phyloP scores from a whole-genome alignment of 345 rosid species.

The Limnanthes douglasii region DNA sequence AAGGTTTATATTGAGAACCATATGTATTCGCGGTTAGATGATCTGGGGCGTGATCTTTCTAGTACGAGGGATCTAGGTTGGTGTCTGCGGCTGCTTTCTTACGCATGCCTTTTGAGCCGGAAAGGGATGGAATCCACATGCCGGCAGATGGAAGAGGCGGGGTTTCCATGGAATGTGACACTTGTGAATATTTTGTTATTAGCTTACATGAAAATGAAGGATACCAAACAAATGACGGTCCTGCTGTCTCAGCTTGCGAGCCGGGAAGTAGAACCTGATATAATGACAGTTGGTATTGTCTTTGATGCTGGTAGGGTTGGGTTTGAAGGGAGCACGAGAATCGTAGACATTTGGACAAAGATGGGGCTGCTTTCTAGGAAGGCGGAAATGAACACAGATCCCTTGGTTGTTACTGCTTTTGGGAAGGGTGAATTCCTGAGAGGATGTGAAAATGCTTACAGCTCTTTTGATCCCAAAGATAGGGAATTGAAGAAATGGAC shows the following conservation, averaged over 20 bases:
- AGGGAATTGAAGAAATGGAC: conserved; percentile 27
- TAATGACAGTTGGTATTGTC: conserved; percentile 47
- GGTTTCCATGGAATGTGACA: conserved; percentile 33
- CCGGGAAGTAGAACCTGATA: conserved; percentile 34
- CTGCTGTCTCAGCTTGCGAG: conserved; percentile 17
- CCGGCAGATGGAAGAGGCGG: conserved; percentile 34
- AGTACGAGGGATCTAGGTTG: conserved; percentile 33
- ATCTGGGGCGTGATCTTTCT: conserved; percentile 28
- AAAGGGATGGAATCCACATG: conserved; percentile 43
- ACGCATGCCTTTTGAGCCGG: conserved; percentile 41
- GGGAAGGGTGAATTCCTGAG: conserved; percentile 44
- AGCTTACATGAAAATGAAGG: conserved; percentile 38
- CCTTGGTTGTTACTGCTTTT: conserved; percentile 37
- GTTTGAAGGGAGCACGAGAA: conserved; percentile 19
- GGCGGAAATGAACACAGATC: conserved; percentile 39
- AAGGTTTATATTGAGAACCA: conserved; percentile 33
- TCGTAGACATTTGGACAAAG: conserved; percentile 33
- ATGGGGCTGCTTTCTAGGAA: conserved; percentile 29
- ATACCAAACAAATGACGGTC: conserved; percentile 25
- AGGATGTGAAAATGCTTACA: conserved; percentile 26
- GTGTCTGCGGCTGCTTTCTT: conserved; percentile 50
- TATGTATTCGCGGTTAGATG: conserved; percentile 61
- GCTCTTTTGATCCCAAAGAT: conserved; percentile 15
- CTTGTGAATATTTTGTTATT: conserved; percentile 30
- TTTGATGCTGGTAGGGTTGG: conserved; percentile 27